Evolutionary conservation across 257 asterid species (phyloP).

Genomic region (Ligustrum vulgare): DNA sequence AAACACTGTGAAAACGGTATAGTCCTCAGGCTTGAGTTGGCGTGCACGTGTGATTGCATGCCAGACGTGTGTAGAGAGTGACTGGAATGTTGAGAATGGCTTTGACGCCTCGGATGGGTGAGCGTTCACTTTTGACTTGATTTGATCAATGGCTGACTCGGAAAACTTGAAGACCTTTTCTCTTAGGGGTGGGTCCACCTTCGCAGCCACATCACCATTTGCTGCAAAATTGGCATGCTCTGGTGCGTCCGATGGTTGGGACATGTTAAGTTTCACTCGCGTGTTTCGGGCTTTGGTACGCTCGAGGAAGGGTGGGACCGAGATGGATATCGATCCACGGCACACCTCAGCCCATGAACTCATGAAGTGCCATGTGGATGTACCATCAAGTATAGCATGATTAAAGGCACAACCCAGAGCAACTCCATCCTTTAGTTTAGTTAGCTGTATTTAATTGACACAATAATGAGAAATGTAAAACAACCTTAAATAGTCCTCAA

Average conservation of each 20-base stretch:
- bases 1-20: constrained; percentile 94
- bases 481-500: not conserved
- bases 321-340: constrained; percentile 55
- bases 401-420: constrained; percentile 87
- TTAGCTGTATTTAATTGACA: constrained; percentile 49
- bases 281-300: constrained; percentile 88
- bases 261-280: constrained; percentile 78
- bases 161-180: constrained; percentile 81
- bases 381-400: constrained; percentile 94
- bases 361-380: constrained; percentile 99
- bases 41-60: constrained; percentile 86
- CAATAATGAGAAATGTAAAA: not conserved
- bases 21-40: constrained; percentile 68
- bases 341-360: constrained; percentile 81
- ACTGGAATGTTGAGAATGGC: constrained; percentile 83
- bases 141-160: constrained; percentile 62
- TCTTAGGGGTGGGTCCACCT: constrained; percentile 43
- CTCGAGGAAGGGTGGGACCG: constrained; percentile 84
- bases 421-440: constrained; percentile 86
- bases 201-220: constrained; percentile 37
- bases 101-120: constrained; percentile 29
- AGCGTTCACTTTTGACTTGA: constrained; percentile 64
- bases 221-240: constrained; percentile 69
- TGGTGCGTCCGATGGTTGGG: constrained; percentile 81
- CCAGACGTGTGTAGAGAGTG: constrained; percentile 95